Conservation (phyloP, 495 filamentous ascomycete genomes). For the Cudoniella acicularis region DNA sequence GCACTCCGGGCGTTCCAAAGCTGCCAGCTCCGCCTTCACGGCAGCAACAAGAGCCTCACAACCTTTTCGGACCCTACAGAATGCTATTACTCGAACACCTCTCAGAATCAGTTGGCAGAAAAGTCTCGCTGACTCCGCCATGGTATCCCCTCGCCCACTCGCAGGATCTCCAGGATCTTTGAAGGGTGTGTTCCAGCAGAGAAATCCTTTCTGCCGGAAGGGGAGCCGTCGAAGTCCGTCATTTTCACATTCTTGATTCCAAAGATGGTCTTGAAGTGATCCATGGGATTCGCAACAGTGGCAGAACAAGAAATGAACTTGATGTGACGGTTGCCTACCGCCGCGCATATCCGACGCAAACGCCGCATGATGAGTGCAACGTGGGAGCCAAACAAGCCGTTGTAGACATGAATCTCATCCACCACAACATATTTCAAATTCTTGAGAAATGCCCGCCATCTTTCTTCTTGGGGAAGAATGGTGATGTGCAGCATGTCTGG, state of each 20-base stretch:
- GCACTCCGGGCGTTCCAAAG: constrained; percentile 68
- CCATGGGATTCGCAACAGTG: constrained; percentile 88
- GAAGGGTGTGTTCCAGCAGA: constrained; percentile 98
- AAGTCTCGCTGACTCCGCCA: constrained; percentile 79
- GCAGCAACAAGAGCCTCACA: constrained; percentile 84
- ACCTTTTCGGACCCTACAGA: constrained; percentile 80
- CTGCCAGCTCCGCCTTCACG: constrained; percentile 70
- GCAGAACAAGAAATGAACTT: constrained; percentile 97
- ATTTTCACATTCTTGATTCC: constrained; percentile 75
- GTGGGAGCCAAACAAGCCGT: constrained; percentile 90
- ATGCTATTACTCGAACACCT: constrained; percentile 90
- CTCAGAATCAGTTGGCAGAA: constrained; percentile 88
- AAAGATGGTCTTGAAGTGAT: constrained; percentile 93
- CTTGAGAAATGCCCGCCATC: constrained; percentile 84
- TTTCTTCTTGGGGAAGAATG: constrained; percentile 86
- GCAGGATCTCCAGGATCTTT: constrained; percentile 85
- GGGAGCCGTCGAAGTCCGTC: constrained; percentile 89
- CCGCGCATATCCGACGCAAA: constrained; percentile 82
- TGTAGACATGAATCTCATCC: constrained; percentile 93
- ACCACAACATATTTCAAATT: constrained; percentile 81
- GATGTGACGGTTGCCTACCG: constrained; percentile 82
- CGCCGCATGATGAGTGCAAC: constrained; percentile 94
- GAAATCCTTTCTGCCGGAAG: constrained; percentile 91
- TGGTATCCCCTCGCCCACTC: constrained; percentile 77
- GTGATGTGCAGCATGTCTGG: constrained; percentile 97